A percentile compares a stretch with the other conserved stretches of the same genome.
Evolutionary conservation across 306 rosid species (phyloP).

Genomic region (Senna tora): DNA sequence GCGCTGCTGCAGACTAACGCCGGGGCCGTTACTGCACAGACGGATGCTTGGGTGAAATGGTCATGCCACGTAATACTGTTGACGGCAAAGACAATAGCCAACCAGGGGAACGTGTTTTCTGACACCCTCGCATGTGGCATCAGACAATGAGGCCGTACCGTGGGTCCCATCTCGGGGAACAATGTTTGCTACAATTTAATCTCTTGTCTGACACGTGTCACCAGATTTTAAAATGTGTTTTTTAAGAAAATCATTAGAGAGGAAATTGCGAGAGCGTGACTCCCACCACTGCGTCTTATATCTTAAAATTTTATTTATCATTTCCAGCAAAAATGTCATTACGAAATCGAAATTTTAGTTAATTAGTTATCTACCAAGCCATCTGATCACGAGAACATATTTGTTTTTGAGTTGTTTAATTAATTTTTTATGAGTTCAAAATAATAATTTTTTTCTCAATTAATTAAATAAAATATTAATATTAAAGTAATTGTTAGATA

Average conservation of each 20-base stretch:
- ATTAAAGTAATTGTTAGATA: too few species aligned
- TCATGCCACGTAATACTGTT: slow-evolving; percentile 22
- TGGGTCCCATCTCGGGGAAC: slow-evolving; percentile 31
- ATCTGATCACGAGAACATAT: too few species aligned
- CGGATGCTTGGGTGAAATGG: neutral
- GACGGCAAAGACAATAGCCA: slow-evolving; percentile 38
- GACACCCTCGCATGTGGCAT: slow-evolving; percentile 44
- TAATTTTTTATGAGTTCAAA: too few species aligned
- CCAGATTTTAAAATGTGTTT: too few species aligned
- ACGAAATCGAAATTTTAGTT: too few species aligned
- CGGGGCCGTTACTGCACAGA: slow-evolving; percentile 13
- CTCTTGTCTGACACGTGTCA: neutral
- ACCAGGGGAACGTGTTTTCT: slow-evolving; percentile 56
- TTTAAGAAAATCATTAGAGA: neutral
- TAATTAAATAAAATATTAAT: too few species aligned
- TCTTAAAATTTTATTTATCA: too few species aligned
- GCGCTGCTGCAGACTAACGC: slow-evolving; percentile 18
- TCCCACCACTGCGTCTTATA: neutral
- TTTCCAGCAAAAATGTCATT: neutral
- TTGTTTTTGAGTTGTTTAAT: too few species aligned
- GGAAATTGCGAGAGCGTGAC: neutral
- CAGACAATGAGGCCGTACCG: slow-evolving; percentile 17
- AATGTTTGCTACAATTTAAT: neutral
- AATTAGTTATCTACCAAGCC: too few species aligned
- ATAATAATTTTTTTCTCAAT: too few species aligned